Conservation (phyloP, 225 moss, liverwort and hornwort species). For the Pseudisothecium myosuroides region DNA sequence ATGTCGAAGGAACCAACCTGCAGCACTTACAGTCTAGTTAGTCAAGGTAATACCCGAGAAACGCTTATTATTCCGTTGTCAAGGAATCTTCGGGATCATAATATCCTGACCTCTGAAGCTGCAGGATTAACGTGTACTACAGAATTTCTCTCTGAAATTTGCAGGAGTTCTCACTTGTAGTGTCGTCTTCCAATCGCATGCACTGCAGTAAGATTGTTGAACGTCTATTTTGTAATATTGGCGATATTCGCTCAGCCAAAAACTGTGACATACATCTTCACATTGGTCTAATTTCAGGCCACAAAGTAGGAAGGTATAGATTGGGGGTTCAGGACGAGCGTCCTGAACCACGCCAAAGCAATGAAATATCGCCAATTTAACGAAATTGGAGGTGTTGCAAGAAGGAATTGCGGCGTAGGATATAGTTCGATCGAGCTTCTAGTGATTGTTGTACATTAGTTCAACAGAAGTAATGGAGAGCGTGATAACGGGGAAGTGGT, state of each 20-base stretch:
- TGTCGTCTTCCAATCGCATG: background rate
- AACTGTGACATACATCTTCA: too few species aligned
- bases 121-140: background rate
- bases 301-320: too few species aligned
- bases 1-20: background rate
- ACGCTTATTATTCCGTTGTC: too few species aligned
- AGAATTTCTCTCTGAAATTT: background rate
- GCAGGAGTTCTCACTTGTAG: background rate
- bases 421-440: background rate
- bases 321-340: too few species aligned
- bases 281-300: too few species aligned
- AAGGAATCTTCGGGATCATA: background rate
- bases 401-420: background rate
- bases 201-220: background rate
- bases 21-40: background rate
- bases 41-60: background rate
- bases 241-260: too few species aligned
- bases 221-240: too few species aligned
- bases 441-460: too few species aligned
- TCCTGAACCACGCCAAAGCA: too few species aligned
- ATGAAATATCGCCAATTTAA: too few species aligned
- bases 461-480: background rate
- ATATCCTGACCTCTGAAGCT: background rate
- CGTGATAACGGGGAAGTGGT: background rate
- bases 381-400: background rate